Evolutionary conservation across 257 asterid genomes (phyloP), one percentile per base, ranked within the genome.

Genomic region (Solanum rostratum): DNA sequence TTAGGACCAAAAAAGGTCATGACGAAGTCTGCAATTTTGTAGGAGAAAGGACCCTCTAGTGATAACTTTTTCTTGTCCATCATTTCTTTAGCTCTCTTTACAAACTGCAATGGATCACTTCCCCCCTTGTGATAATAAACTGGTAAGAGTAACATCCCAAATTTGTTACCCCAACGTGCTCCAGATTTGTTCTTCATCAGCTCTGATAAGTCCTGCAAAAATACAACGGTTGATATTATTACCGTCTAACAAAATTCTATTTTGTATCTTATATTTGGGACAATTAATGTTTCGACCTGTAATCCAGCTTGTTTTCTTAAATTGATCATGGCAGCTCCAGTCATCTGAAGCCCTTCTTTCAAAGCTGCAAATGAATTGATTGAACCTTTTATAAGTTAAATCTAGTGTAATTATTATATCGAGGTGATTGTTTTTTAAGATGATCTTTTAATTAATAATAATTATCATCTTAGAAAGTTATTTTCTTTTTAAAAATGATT

Each of bases 311-410:
- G 96, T 43, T 90, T 89, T 85, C 99, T 88, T 80, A 95, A 87
- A 85, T 95, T 95, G 37, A 94, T 94, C 99, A 95, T 95, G 12
- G 94, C 92, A 85, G 87, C 69, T 53, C 98, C 99, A 12, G 99
- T 95, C 29, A 95, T 84, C 74, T 89, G 92, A 63, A 86, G 83
- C 78, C 99, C 98, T 55, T 92, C 92, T 85, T 10, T 81, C 80
- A 86, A 30, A 80, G 60, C 98, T 93, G 60, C 53, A 79, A 39
- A 22, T 79, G 39, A 8, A 49, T 49, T 12, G 22, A 70, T 3
- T 33, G 37, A 33, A 33, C 37, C 37, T 33, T 33, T 33, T 3
- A 33, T 33, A 33, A 33, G 0, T 33, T 33, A 33, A 33, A 33
- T 33, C 37, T 33, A 3, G 37, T 33, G 0, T 33, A 33, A 33